Evolutionary conservation across 1,284 basidiomycete genomes (phyloP).

Genomic region (Puccinia triticina): DNA sequence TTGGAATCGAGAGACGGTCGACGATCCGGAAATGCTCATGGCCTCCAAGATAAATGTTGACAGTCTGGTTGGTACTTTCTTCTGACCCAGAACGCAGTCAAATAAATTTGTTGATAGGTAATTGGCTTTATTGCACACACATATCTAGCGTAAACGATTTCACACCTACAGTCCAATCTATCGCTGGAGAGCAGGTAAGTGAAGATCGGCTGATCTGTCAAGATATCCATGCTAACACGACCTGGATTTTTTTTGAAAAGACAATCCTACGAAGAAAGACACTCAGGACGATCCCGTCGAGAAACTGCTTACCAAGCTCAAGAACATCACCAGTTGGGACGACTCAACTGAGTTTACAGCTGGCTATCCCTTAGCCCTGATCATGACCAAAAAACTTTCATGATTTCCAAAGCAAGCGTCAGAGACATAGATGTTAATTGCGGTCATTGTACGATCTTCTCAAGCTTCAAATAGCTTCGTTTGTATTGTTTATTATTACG

Average conservation of each 20-base stretch:
- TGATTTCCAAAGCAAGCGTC: neutral
- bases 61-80: neutral
- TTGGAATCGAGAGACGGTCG: constrained; percentile 24
- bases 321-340: constrained; percentile 23
- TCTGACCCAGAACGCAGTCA: neutral
- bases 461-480: too few relatives aligned
- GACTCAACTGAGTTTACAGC: constrained; percentile 15
- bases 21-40: constrained; percentile 5
- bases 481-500: too few relatives aligned
- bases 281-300: constrained; percentile 34
- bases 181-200: constrained; percentile 44
- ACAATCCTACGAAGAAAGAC: constrained; percentile 21
- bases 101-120: neutral
- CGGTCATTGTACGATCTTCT: too few relatives aligned
- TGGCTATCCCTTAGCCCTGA: constrained; percentile 34
- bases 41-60: neutral
- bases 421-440: too few relatives aligned
- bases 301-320: constrained; percentile 24
- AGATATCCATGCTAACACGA: neutral
- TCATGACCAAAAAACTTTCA: constrained; percentile 24
- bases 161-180: constrained; percentile 44
- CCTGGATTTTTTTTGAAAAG: constrained; percentile 10
- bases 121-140: neutral
- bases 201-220: neutral
- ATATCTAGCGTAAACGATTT: constrained; percentile 30